Evolutionary conservation across 2,329 filamentous ascomycete genomes (phyloP), one percentile per base, ranked within the genome.

Genomic region (Cladosporium oxysporum): DNA sequence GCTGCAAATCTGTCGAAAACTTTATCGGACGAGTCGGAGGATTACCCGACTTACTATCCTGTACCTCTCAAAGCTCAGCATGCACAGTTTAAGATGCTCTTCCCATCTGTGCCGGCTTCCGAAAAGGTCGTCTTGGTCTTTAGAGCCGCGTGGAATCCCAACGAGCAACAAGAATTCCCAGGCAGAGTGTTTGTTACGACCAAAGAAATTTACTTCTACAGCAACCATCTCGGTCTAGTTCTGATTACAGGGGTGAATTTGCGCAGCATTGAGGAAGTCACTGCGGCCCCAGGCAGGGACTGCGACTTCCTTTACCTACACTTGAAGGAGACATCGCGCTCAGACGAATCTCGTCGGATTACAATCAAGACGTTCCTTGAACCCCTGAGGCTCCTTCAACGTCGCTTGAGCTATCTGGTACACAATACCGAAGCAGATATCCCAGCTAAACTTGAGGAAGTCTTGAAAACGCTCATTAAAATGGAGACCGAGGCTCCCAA

Each of bases 361-460:
- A 94, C 91, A 0, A 87, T 99, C 75, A 98, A 97, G 80, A 91
- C 92, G 0, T 99, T 97, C 81, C 82, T 99, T 28, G 94, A 98
- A 71, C 91, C 95, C 28, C 83, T 97, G 52, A 87, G 87, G 68
- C 83, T 98, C 6, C 84, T 99, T 5, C 91, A 97, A 74, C 86
- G 89, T 57, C 88, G 95, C 21, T 82, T 99, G 18, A 96, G 96
- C 75, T 90, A 92, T 68, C 80, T 99, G 31, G 88, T 98, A 3
- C 90, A 91, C 72, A 91, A 95, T 70, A 86, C 91, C 2, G 88
- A 91, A 66, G 85, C 90, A 0, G 88, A 91, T 52, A 86, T 91
- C 71, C 87, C 89, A 2, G 85, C 88, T 76, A 83, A 84, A 3
- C 79, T 93, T 1, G 85, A 92, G 66, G 87, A 89, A 23, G 84